Evolutionary conservation across 1,139 yeast genomes (phyloP).

Genomic region (Suhomyces chickasaworum): DNA sequence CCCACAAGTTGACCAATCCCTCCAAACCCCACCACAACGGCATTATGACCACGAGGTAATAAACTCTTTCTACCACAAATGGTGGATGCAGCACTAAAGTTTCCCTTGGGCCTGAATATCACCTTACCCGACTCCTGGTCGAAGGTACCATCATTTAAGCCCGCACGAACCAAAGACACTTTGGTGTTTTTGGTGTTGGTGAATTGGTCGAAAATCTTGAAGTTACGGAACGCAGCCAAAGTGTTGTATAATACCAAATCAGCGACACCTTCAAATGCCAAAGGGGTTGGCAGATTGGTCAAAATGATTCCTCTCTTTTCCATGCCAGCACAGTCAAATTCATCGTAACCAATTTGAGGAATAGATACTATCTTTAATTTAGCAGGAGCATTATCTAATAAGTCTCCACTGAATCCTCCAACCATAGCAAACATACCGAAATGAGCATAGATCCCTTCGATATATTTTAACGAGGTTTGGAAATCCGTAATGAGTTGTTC

Average conservation of each 20-base stretch:
- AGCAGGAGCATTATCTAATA: conserved; percentile 22
- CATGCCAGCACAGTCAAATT: conserved; percentile 22
- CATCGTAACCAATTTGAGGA: conserved; percentile 28
- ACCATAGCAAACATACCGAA: conserved; percentile 24
- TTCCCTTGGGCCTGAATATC: neutral
- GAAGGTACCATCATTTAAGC: conserved; percentile 19
- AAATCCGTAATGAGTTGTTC: conserved; percentile 38
- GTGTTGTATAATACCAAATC: conserved; percentile 27
- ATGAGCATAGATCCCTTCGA: conserved; percentile 27
- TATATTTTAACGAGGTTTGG: conserved; percentile 17
- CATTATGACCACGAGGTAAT: conserved; percentile 27
- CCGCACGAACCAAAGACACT: conserved; percentile 17
- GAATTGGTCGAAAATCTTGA: conserved; percentile 17
- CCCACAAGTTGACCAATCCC: conserved; percentile 27
- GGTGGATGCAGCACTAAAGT: conserved; percentile 15
- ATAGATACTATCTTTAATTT: conserved; percentile 23
- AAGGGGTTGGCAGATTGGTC: conserved; percentile 24
- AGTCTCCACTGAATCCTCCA: conserved; percentile 24
- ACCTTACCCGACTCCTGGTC: conserved; percentile 17
- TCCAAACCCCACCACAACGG: conserved; percentile 30
- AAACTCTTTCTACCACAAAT: conserved; percentile 18
- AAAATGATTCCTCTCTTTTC: conserved; percentile 22
- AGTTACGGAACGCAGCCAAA: conserved; percentile 27
- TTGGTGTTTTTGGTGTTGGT: conserved; percentile 15
- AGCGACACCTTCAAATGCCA: conserved; percentile 30